A percentile compares a stretch with the other conserved stretches of the same genome.
Conservation (phyloP, 1,284 basidiomycete species). For the Moesziomyces sp. region DNA sequence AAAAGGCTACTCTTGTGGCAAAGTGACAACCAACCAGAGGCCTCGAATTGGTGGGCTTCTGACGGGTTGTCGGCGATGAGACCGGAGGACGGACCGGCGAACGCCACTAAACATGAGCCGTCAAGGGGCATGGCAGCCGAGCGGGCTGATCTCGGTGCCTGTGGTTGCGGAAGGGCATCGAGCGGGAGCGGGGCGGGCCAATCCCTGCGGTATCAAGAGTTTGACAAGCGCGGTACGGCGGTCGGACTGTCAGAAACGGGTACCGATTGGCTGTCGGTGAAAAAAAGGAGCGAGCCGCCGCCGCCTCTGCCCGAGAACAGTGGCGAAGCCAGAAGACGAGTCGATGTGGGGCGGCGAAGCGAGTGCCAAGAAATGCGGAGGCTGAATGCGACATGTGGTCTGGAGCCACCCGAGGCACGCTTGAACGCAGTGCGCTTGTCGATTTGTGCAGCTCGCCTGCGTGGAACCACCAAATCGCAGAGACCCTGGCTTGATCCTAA, state of each 20-base stretch:
- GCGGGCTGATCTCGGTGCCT: not conserved
- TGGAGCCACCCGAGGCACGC: not conserved
- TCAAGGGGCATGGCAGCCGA: not conserved
- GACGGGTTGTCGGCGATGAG: not conserved
- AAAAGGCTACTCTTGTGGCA: not conserved
- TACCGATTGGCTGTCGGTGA: not conserved
- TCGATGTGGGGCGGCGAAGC: not conserved
- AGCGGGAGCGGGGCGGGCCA: not conserved
- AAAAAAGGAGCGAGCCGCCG: not conserved
- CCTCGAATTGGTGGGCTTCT: not conserved
- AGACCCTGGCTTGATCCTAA: not conserved
- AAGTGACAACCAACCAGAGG: not conserved
- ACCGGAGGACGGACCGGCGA: not conserved
- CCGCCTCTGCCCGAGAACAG: not conserved
- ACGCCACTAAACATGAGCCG: not conserved
- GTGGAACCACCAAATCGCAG: not conserved
- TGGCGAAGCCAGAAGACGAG: too few species aligned
- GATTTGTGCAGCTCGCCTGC: not conserved
- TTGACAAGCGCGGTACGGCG: not conserved
- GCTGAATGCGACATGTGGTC: not conserved
- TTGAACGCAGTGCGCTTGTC: not conserved
- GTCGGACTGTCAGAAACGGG: not conserved
- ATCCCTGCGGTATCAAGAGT: not conserved
- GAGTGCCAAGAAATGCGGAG: conserved; percentile 1
- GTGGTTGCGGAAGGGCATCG: not conserved